Evolutionary conservation across 2,329 filamentous ascomycete genomes (phyloP), one percentile per base, ranked within the genome.

Genomic region (Podosphaera leucotricha): DNA sequence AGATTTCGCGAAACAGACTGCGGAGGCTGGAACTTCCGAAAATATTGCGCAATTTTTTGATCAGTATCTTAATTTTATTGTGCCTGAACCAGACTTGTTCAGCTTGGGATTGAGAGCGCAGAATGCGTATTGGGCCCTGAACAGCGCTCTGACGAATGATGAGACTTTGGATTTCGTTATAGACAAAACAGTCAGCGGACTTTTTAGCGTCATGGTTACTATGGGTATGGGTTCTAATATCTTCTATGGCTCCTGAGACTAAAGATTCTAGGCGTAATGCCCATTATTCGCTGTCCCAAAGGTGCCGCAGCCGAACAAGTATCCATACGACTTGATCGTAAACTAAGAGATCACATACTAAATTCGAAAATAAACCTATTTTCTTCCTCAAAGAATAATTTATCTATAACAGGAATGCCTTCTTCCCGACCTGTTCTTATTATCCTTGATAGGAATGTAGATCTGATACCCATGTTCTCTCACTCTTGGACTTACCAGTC

Each of bases 311-410:
- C 90, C 13, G 87, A 95, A 58, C 80, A 93, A 67, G 92, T 98
- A 51, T 80, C 85, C 13, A 81, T 82, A 13, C 93, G 92, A 57
- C 74, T 98, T 20, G 90, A 98, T 59, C 77, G 90, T 47, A 98
- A 95, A 60, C 72, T 98, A 19, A 77, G 90, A 55, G 90, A 98
- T 56, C 90, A 98, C 59, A 82, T 95, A 44, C 70, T 98, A 49
- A 95, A 95, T 61, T 93, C 87, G 11, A 95, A 94, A 64, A 87
- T 94, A 58, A 95, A 94, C 56, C 71, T 98, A 3, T 98, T 98
- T 60, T 92, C 85, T 0, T 52, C 55, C 4, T 50, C 56, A 16
- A 64, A 62, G 46, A 68, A 76, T 43, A 70, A 80, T 48, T 67
- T 75, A 1, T 63, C 67, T 6, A 62, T 66, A 10, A 60, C 69